Conservation (phyloP, 306 rosid species). For the Quercus wislizeni region DNA sequence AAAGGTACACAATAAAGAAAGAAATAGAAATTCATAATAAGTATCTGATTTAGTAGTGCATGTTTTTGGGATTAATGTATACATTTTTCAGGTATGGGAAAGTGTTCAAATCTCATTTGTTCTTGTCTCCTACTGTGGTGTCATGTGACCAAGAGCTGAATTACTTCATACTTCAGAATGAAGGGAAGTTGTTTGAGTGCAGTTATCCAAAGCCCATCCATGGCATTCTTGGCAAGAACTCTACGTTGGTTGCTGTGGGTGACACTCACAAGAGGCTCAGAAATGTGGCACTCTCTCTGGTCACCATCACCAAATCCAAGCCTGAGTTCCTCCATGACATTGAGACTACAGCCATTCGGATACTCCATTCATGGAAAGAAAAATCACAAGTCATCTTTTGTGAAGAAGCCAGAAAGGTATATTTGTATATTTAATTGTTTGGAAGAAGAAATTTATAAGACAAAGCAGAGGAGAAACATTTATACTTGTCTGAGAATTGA, state of each 20-base stretch:
- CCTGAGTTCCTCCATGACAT: conserved; percentile 30
- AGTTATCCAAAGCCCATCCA: conserved; percentile 37
- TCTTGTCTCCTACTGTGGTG: conserved; percentile 33
- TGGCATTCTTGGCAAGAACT: conserved; percentile 33
- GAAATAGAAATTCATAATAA: no score
- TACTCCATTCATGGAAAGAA: conserved; percentile 34
- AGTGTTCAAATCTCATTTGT: conserved; percentile 39
- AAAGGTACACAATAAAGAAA: background rate
- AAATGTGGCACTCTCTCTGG: conserved; percentile 31
- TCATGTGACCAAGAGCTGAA: conserved; percentile 36
- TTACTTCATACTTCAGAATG: conserved; percentile 37
- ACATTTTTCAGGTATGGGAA: conserved; percentile 32
- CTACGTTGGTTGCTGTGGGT: conserved; percentile 33
- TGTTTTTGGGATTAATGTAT: no score
- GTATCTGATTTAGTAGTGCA: no score
- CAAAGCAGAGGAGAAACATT: background rate
- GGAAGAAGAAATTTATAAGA: background rate
- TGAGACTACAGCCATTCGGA: conserved; percentile 10
- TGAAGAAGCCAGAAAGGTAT: conserved; percentile 38
- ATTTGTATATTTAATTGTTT: background rate
- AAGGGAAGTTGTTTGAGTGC: conserved; percentile 36
- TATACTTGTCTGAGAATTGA: background rate
- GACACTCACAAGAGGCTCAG: conserved; percentile 36
- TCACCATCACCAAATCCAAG: conserved; percentile 30
- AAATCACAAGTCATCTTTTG: conserved; percentile 25